phyloP scores from a whole-genome alignment of 1,284 basidiomycete genomes.

The Porodaedalea pini region DNA sequence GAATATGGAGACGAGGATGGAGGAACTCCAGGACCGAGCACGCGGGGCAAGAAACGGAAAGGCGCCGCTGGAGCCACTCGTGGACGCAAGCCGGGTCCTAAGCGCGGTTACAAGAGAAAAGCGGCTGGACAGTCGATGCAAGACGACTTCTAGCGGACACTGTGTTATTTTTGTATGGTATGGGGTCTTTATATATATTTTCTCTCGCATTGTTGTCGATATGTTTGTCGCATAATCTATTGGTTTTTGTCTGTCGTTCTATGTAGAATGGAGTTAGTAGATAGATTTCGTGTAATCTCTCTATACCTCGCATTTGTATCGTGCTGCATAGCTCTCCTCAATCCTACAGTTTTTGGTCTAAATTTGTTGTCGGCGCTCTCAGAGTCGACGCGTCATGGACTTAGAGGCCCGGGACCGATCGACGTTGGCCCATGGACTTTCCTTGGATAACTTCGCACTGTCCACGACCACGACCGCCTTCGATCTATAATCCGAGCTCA shows the following conservation, averaged over 20 bases:
- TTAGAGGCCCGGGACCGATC: background rate
- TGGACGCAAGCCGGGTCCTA: slow-evolving; percentile 29
- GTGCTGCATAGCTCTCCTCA: background rate
- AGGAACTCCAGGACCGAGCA: slow-evolving; percentile 21
- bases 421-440: background rate
- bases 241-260: slow-evolving; percentile 5
- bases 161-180: slow-evolving; percentile 16
- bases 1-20: slow-evolving; percentile 39
- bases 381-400: background rate
- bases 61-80: slow-evolving; percentile 29
- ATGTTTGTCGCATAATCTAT: slow-evolving; percentile 10
- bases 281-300: slow-evolving; percentile 3
- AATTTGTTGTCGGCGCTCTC: background rate
- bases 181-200: slow-evolving; percentile 2
- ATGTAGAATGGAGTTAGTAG: slow-evolving; percentile 2
- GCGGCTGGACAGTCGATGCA: slow-evolving; percentile 11
- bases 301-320: background rate
- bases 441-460: background rate
- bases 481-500: slow-evolving; percentile 6
- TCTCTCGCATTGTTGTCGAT: slow-evolving; percentile 3
- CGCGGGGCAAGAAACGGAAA: slow-evolving; percentile 37
- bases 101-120: slow-evolving; percentile 30
- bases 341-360: too few species aligned
- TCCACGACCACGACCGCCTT: background rate
- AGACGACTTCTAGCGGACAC: slow-evolving; percentile 7